Evolutionary conservation across 441 rosid species (phyloP), one percentile per base, ranked within the genome.

Genomic region (Aquilaria agallochum): DNA sequence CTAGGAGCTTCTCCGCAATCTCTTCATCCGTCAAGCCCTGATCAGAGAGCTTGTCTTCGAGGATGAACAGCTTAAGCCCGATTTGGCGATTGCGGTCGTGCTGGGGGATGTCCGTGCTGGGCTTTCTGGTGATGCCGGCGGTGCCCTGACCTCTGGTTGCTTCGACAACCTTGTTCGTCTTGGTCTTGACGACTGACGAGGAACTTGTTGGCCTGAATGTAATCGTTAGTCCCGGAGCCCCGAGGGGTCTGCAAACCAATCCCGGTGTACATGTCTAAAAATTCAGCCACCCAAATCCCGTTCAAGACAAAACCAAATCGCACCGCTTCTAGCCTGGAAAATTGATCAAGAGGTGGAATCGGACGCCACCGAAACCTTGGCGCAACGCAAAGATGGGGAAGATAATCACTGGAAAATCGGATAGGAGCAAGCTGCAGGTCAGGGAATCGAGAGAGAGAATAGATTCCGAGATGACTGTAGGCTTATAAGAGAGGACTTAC

Each of bases 191-290:
- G 7, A 94, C 62, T 91, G 58, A 94, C 85, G 7, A 94, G 87
- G 47, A 94, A 94, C 77, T 82, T 91, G 76, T 87, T 94, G 46
- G 86, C 78, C 78, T 91, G 97, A 52, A 91, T 79, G 72, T 94
- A 87, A 2, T 97, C 97, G 57, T 94, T 94, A 15, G 99, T 94
- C 31, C 96, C 99, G 1, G 99, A 94, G 33, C 97, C 99, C 55
- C 99, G 83, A 1, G 97, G 79, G 46, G 99, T 94, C 72, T 86
- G 95, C 50, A 94, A 69, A 3, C 96, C 99, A 50, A 89, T 89
- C 49, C 97, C 97, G 86, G 91, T 94, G 66, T 84, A 87, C 94
- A 87, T 81, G 31, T 11, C 67, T 63, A 63, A 33, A 36, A 36
- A 4, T 36, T 36, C 42, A 36, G 5, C 3, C 0, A 36, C 6